These are phyloP conservation scores for Zymoseptoria passerinii DNA, from an alignment of 2,329 filamentous ascomycete species.

Conservation along the genomic window DNA sequence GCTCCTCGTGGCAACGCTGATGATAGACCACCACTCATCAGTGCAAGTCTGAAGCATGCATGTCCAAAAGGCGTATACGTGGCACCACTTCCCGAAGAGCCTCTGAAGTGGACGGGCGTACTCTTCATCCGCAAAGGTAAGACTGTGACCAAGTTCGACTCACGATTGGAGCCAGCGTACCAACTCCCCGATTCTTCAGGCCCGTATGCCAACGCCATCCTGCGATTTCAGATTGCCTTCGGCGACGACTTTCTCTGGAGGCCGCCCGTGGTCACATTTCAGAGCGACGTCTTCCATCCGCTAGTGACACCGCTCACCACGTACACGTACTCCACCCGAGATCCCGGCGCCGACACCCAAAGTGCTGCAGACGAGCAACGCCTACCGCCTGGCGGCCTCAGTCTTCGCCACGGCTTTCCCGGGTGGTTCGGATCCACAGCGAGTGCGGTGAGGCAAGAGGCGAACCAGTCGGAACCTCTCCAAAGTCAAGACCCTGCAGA, in stretches of 20 bases:
- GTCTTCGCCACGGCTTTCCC: slow-evolving; percentile 81
- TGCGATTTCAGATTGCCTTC: slow-evolving; percentile 86
- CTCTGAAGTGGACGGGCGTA: slow-evolving; percentile 79
- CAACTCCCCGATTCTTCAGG: slow-evolving; percentile 45
- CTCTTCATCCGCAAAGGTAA: slow-evolving; percentile 83
- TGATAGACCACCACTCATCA: slow-evolving; percentile 6
- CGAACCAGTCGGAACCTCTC: slow-evolving; percentile 4
- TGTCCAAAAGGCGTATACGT: slow-evolving; percentile 84
- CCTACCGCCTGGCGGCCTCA: slow-evolving; percentile 82
- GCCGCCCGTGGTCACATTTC: slow-evolving; percentile 79
- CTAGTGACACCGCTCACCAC: slow-evolving; percentile 88
- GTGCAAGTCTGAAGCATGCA: slow-evolving; percentile 41
- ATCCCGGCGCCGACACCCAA: slow-evolving; percentile 65
- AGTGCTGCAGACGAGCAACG: slow-evolving; percentile 77
- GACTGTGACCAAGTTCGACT: neutral
- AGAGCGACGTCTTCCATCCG: slow-evolving; percentile 90
- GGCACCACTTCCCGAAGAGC: slow-evolving; percentile 71
- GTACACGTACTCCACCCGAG: slow-evolving; percentile 80
- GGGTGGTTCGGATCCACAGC: slow-evolving; percentile 58
- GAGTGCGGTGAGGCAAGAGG: neutral
- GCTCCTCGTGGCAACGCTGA: slow-evolving; percentile 7
- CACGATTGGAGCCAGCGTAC: slow-evolving; percentile 1
- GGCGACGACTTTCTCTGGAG: slow-evolving; percentile 68
- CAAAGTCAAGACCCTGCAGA: slow-evolving; percentile 1
- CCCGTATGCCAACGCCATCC: slow-evolving; percentile 76